phyloP scores from a whole-genome alignment of 1,139 yeast genomes.

The Taiozyma sp. region DNA sequence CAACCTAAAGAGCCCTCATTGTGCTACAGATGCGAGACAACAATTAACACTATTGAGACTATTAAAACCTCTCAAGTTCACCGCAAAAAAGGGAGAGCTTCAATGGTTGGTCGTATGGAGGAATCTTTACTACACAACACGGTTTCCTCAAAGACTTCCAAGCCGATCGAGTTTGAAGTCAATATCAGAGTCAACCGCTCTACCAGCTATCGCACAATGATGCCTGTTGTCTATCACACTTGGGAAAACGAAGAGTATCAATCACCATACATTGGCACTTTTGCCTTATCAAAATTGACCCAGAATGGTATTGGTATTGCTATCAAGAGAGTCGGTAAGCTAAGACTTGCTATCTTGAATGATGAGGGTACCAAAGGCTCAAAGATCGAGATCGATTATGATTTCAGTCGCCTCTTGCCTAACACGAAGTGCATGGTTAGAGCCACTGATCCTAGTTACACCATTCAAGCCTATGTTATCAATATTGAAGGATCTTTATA shows the following conservation, averaged over 20 bases:
- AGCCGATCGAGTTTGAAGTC: not conserved
- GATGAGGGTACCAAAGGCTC: slow-evolving; percentile 34
- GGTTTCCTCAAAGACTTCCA: not conserved
- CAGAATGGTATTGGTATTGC: slow-evolving; percentile 15
- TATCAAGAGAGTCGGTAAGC: not conserved
- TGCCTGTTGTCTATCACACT: not conserved
- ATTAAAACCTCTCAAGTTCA: not conserved
- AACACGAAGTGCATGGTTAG: slow-evolving; percentile 30
- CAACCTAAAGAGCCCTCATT: not conserved
- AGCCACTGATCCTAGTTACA: slow-evolving; percentile 21
- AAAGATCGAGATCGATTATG: slow-evolving; percentile 34
- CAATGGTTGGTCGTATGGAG: not conserved
- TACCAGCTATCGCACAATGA: not conserved
- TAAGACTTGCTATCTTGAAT: slow-evolving; percentile 29
- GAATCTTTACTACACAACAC: not conserved
- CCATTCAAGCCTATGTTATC: slow-evolving; percentile 16
- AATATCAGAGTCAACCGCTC: not conserved
- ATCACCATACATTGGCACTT: slow-evolving; percentile 35
- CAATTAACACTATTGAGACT: not conserved
- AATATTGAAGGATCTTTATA: slow-evolving; percentile 29
- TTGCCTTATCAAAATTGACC: slow-evolving; percentile 27
- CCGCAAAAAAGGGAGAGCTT: not conserved
- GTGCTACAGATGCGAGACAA: not conserved
- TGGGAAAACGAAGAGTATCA: not conserved
- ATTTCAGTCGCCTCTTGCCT: slow-evolving; percentile 28